Base-by-base conservation (phyloP, 495 filamentous ascomycete genomes). In the Xanthoparmelia taractica region DNA sequence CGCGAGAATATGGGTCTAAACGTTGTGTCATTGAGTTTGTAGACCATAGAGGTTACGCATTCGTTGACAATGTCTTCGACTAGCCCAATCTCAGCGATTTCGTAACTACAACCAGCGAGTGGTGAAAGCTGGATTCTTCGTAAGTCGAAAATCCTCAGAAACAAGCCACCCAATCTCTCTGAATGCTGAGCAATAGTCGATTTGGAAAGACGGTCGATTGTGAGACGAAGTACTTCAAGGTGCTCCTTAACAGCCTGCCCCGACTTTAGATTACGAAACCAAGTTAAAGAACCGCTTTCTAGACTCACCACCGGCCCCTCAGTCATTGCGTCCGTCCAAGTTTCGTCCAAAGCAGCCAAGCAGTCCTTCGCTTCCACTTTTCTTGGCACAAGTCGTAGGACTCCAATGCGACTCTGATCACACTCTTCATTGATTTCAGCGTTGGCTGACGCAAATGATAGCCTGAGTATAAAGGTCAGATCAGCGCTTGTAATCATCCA, bases 21-120 rank as follows among this genome's bases (percentile, higher is more conserved):
- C 23, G 88, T 84, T n/a, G 87, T 84, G 73, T 98, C 95, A 74
- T 96, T 97, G 27, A 97, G 81, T 80, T 97, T 97, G 76, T 95
- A 89, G 58, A 94, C 88, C 85, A 96, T 92, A 72, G 90, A 88
- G 45, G 97, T 84, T 0, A 84, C 85, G 4, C 85, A 79, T 15
- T 86, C 79, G 66, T 89, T 84, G 60, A 90, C 67, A 4, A 75
- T 69, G 37, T 76, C 76, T 72, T 96, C 91, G n/a, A 90, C 77
- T 56, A 81, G 78, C 33, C 82, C 77, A 36, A 92, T 69, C 43
- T 83, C 80, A 8, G 76, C 74, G 36, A 76, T 73, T 33, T 78
- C 73, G 36, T 79, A 79, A 40, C 67, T 69, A 20, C 78, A 72
- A 11, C 75, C 64, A 17, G 71, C 71, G 13, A 68, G 73, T 8